These are phyloP conservation scores for Artemisia argyi DNA, from an alignment of 129 eudicot species.

Conservation along the genomic window DNA sequence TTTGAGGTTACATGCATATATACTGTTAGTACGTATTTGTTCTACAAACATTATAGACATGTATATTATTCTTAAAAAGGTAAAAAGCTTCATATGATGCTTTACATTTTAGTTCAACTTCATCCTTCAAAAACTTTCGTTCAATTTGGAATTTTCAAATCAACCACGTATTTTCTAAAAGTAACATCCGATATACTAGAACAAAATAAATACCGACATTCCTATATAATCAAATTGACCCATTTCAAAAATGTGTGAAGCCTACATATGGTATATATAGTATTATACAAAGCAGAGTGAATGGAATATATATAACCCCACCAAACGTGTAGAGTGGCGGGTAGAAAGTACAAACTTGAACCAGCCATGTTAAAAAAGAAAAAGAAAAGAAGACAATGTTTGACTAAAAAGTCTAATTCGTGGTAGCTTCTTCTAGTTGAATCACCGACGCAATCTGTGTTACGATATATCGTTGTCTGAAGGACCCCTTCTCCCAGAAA, in stretches of 20 bases:
- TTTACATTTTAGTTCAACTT: too few species aligned
- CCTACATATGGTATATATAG: too few species aligned
- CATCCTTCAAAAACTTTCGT: too few species aligned
- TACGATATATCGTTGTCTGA: slow-evolving; percentile 29
- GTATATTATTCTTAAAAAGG: too few species aligned
- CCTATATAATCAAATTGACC: background rate
- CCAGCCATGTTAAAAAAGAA: background rate
- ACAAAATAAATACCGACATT: background rate
- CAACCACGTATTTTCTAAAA: too few species aligned
- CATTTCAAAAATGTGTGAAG: slow-evolving; percentile 4
- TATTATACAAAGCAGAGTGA: background rate
- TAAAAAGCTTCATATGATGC: too few species aligned
- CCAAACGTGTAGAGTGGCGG: slow-evolving; percentile 22
- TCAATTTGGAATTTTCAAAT: too few species aligned
- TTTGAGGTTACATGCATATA: too few species aligned
- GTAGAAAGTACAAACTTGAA: background rate
- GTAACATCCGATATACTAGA: background rate
- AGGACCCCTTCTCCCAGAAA: slow-evolving; percentile 26
- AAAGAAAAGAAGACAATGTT: slow-evolving; percentile 4
- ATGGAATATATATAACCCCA: slow-evolving; percentile 13
- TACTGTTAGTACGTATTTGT: too few species aligned
- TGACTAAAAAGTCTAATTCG: slow-evolving; percentile 17
- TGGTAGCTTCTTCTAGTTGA: slow-evolving; percentile 16
- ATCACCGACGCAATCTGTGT: slow-evolving; percentile 37
- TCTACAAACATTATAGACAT: too few species aligned